phyloP scores from a whole-genome alignment of 2,329 filamentous ascomycete species.

The Diaporthe batatas region DNA sequence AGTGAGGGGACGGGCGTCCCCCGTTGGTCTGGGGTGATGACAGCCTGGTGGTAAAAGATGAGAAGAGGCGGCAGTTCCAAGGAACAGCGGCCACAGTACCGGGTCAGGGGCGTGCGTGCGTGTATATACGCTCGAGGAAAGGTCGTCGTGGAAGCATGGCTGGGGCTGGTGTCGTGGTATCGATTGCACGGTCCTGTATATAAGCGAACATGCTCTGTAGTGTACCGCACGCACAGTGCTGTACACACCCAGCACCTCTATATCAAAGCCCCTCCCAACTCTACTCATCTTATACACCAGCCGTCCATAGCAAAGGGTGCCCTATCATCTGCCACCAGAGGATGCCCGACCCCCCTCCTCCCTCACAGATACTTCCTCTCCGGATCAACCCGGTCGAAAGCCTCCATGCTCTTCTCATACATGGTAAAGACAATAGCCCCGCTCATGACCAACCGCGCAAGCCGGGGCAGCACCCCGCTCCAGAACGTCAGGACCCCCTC shows the following conservation, averaged over 20 bases:
- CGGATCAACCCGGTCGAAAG: constrained; percentile 85
- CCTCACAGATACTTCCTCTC: constrained; percentile 82
- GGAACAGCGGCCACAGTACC: background rate
- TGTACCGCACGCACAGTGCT: background rate
- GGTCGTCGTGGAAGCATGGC: background rate
- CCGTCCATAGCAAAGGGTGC: background rate
- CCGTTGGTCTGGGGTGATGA: too few species aligned
- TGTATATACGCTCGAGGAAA: too few species aligned
- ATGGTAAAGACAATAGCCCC: constrained; percentile 98
- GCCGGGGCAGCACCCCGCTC: constrained; percentile 89
- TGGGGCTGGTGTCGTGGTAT: background rate
- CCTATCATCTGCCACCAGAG: background rate
- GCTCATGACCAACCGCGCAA: constrained; percentile 88
- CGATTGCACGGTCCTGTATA: background rate
- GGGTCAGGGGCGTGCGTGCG: background rate
- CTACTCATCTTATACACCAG: too few species aligned
- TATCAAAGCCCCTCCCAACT: background rate
- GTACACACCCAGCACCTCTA: background rate
- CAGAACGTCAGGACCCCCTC: constrained; percentile 93
- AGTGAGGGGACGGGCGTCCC: constrained; percentile 54
- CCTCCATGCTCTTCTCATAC: constrained; percentile 96
- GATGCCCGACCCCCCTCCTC: background rate
- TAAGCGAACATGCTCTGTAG: background rate
- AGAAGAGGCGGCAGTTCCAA: too few species aligned
- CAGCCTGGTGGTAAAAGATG: background rate